Percentiles rank a stretch among this genome's conserved stretches.
phyloP scores from a whole-genome alignment of 2,329 filamentous ascomycete genomes.

The Trichoderma lentiforme region DNA sequence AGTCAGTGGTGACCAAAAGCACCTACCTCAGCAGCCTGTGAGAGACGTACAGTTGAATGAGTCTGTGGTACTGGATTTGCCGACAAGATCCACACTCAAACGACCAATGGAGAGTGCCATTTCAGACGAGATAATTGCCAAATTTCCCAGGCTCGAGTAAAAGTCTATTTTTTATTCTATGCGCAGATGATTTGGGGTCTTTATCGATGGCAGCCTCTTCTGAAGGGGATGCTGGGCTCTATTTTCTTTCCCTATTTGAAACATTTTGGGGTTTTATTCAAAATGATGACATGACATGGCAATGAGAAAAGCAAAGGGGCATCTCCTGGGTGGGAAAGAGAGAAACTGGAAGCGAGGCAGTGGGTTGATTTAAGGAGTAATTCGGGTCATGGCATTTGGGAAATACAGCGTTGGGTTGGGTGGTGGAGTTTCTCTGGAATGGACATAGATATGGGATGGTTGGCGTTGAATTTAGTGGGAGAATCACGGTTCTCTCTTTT shows the following conservation, averaged over 20 bases:
- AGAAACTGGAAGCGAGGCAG: neutral
- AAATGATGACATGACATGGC: neutral
- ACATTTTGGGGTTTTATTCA: neutral
- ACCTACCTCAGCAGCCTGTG: neutral
- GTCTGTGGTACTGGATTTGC: neutral
- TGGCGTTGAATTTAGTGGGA: neutral
- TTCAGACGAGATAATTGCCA: neutral
- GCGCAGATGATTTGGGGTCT: neutral
- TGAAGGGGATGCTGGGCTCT: neutral
- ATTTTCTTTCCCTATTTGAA: neutral
- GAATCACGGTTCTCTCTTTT: neutral
- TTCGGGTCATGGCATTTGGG: neutral
- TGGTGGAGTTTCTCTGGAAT: neutral
- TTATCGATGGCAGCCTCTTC: neutral
- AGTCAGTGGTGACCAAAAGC: conserved; percentile 1
- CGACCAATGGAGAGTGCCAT: neutral
- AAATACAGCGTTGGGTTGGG: neutral
- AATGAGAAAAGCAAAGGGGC: neutral
- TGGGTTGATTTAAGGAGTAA: neutral
- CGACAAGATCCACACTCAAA: neutral
- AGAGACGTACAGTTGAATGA: neutral
- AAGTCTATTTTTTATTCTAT: neutral
- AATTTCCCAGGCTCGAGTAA: conserved; percentile 2
- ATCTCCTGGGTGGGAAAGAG: neutral
- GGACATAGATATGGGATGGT: neutral